Evolutionary conservation across 805 yeast species (phyloP), one percentile per base, ranked within the genome.

Genomic region (Yamadazyma kitorensis): DNA sequence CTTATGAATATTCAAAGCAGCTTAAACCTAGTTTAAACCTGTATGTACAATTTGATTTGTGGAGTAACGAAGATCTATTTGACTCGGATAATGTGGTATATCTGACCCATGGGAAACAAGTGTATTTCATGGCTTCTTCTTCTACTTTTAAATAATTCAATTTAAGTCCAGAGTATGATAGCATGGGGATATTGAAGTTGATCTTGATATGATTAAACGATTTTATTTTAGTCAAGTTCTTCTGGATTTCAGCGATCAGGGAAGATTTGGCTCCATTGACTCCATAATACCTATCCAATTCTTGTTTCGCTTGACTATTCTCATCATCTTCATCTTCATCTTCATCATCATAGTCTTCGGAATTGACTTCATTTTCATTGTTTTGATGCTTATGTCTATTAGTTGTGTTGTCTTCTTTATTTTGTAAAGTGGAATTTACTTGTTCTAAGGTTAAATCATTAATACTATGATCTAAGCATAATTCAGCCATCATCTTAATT

Each of bases 61-160:
- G 18, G 3, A 21, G 13, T 4, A 19, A 18, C n/a, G 10, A 26
- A 22, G 11, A 15, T n/a, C 8, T 24, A 22, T 5, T 23, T 8
- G 27, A 26, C 9, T 27, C 39, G 6, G 40, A 34, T 25, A 34
- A 41, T 16, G 47, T 34, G n/a, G 24, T 27, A 31, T 44, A 44
- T 16, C 82, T 66, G 1, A 84, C 82, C 94, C 94, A 84, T 0
- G 93, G 89, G 50, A 84, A 83, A 26, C 85, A 74, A 5, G 84
- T 77, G 45, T 80, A 80, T 33, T 72, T 64, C 49, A 82, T 54
- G 33, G 68, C 70, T 5, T 71, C 74, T 47, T 84, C 94, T 16
- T 73, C 74, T 11, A 84, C 81, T 42, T 80, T 77, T 32, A 84
- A 54, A 45, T 78, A 84, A 23, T 76, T 82, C 15, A 84, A 70